A percentile compares a stretch with the other conserved stretches of the same genome.
phyloP scores from a whole-genome alignment of 768 basidiomycete species.

The Kwoniella bestiolae region DNA sequence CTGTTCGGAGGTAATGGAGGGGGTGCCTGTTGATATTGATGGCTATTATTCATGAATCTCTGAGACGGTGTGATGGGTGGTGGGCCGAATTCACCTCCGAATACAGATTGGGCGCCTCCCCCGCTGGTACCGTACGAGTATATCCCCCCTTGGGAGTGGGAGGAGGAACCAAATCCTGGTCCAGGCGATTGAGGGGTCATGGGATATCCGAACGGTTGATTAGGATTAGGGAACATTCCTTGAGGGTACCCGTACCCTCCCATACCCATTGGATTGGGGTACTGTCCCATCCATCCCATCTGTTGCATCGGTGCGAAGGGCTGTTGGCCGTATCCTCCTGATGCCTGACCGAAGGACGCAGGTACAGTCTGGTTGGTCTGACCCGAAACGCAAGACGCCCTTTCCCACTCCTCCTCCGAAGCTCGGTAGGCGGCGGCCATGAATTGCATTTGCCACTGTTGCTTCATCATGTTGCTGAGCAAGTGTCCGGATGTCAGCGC shows the following conservation, averaged over 20 bases:
- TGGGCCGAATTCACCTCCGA: constrained; percentile 48
- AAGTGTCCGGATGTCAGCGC: constrained; percentile 4
- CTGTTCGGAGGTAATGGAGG: background rate
- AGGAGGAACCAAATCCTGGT: background rate
- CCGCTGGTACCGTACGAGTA: constrained; percentile 41
- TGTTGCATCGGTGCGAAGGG: constrained; percentile 5
- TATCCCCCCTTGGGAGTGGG: constrained; percentile 8
- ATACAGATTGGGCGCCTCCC: constrained; percentile 39
- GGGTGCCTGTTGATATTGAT: background rate
- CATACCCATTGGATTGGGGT: background rate
- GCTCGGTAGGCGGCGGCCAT: constrained; percentile 49
- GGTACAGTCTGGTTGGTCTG: constrained; percentile 20
- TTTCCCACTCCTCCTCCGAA: constrained; percentile 52
- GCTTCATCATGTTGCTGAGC: constrained; percentile 43
- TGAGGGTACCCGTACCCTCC: constrained; percentile 9
- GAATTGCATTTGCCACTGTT: constrained; percentile 48
- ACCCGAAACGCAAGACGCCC: constrained; percentile 23
- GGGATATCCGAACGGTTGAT: constrained; percentile 2
- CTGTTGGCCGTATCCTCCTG: background rate
- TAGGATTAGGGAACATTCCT: background rate
- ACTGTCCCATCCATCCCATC: constrained; percentile 19
- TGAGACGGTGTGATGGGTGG: constrained; percentile 22
- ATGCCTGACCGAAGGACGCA: constrained; percentile 15
- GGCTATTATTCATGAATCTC: background rate
- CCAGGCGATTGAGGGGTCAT: constrained; percentile 7